Evolutionary conservation across 2,329 filamentous ascomycete genomes (phyloP), one percentile per base, ranked within the genome.

Genomic region (Penicillium palitans): DNA sequence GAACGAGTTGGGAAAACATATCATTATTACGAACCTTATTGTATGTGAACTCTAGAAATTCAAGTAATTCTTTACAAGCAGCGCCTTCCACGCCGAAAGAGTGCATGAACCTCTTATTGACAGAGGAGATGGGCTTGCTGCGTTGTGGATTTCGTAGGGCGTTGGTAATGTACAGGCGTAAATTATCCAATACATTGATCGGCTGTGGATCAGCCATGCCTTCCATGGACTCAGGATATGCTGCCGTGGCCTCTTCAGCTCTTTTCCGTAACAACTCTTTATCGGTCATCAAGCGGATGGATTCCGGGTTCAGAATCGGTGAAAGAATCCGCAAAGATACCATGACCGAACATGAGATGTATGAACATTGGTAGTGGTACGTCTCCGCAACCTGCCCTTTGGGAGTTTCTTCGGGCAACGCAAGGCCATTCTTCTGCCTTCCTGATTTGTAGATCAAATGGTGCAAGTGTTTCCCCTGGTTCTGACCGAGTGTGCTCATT

Each of bases 71-170:
- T 62, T 80, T 78, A 68, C 86, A 90, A 49, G 77, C 71, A 40
- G 56, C 64, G 37, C 78, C 78, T 44, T 87, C 84, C 42, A 81
- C 75, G 10, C 85, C 87, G 70, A 89, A 88, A 2, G 82, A 82
- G 60, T 84, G 79, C 65, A 84, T 78, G 63, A 88, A 90, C 57
- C 83, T 83, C 68, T 87, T 86, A 67, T 90, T 90, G 17, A 81
- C 72, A 8, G 81, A 76, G 6, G 82, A 81, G 64, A 90, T 86
- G 45, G 78, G 72, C 62, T 81, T 80, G 64, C 80, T 82, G 35
- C 78, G 79, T 47, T 80, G 78, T 7, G 73, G 71, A 21, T 81
- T 75, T 45, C 79, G 77, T 56, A 86, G 72, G 9, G 84, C 79
- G 72, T 90, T 87, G 10, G 69, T 76, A 52, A 90, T 74, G 68